A percentile compares a stretch with the other conserved stretches of the same genome.
These are phyloP conservation scores for Thelonectria blattea DNA, from an alignment of 2,329 filamentous ascomycete species.

Conservation along the genomic window DNA sequence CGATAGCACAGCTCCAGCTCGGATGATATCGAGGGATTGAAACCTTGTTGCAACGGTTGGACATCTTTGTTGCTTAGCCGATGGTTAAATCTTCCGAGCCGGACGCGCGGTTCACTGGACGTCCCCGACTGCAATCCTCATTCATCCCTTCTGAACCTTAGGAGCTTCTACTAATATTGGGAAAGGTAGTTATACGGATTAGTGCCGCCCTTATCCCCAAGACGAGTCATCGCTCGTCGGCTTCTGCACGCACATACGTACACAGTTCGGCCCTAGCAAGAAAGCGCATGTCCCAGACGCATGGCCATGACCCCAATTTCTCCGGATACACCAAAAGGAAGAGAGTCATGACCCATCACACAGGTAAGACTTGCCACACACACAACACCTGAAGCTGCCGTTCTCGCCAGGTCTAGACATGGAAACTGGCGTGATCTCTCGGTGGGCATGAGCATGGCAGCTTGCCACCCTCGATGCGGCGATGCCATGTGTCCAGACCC, in stretches of 20 bases:
- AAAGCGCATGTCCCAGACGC: conserved; percentile 1
- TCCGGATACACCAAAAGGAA: background rate
- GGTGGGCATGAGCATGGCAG: conserved; percentile 14
- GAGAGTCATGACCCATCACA: conserved; percentile 2
- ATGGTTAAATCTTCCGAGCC: conserved; percentile 37
- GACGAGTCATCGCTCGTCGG: conserved; percentile 15
- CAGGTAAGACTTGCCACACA: conserved; percentile 22
- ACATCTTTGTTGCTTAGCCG: conserved; percentile 22
- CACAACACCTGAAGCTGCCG: conserved; percentile 15
- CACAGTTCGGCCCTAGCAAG: background rate
- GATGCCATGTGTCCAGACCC: conserved; percentile 16
- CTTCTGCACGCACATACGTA: conserved; percentile 2
- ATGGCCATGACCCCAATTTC: background rate
- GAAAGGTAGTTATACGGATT: background rate
- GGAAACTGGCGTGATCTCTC: conserved; percentile 24
- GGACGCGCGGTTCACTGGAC: conserved; percentile 20
- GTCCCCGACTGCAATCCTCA: conserved; percentile 25
- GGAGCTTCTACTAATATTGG: conserved; percentile 12
- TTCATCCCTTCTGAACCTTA: conserved; percentile 23
- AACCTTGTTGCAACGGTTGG: conserved; percentile 29
- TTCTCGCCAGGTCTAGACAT: conserved; percentile 19
- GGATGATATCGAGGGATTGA: conserved; percentile 13
- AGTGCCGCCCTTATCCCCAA: conserved; percentile 11
- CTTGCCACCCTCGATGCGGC: conserved; percentile 11
- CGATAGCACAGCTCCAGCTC: background rate